Evolutionary conservation across 2,329 filamentous ascomycete genomes (phyloP), one percentile per base, ranked within the genome.

Genomic region (Penicillium sp.): DNA sequence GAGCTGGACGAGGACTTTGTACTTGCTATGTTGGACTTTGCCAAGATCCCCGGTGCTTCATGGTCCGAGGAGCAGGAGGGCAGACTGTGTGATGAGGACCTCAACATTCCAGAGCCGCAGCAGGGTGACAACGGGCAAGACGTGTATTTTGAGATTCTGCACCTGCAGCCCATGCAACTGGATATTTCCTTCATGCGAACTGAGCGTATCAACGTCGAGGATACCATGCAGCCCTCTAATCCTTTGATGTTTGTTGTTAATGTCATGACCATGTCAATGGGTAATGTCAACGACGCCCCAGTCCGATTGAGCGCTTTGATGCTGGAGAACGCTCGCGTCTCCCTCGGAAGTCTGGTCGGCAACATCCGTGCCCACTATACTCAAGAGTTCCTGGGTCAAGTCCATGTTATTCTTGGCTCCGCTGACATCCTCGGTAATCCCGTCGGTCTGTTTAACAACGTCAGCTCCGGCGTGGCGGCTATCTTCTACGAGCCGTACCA

Each of bases 401-500:
- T 98, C 13, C 95, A 98, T 77, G 91, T 97, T 72, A 93, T 98
- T 58, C 82, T 98, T 48, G 93, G 93, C 15, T 97, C 92, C 5
- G 93, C 93, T 4, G 93, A 98, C 70, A 97, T 98, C 80, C 78
- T 98, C 5, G 93, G 93, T 32, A 98, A 98, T 62, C 93, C 93
- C 0, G 95, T 98, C 13, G 93, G 93, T 39, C 77, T 98, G 38
- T 98, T 98, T 83, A 97, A 95, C 75, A 98, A 92, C 67, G 88
- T 98, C 70, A 95, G 89, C 62, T 98, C 93, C 40, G 93, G 95
- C 61, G 89, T 98, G 46, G 91, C 89, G 18, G 93, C 96, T 68
- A 95, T 98, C 66, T 98, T 98, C 75, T 98, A 98, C 77, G 95
- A 98, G 69, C 93, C 93, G 32, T 98, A 98, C 73, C 93, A 98